Percentiles rank a stretch among this genome's conserved stretches.
phyloP scores from a whole-genome alignment of 2,329 filamentous ascomycete species.

The Arachnomyces sp. region DNA sequence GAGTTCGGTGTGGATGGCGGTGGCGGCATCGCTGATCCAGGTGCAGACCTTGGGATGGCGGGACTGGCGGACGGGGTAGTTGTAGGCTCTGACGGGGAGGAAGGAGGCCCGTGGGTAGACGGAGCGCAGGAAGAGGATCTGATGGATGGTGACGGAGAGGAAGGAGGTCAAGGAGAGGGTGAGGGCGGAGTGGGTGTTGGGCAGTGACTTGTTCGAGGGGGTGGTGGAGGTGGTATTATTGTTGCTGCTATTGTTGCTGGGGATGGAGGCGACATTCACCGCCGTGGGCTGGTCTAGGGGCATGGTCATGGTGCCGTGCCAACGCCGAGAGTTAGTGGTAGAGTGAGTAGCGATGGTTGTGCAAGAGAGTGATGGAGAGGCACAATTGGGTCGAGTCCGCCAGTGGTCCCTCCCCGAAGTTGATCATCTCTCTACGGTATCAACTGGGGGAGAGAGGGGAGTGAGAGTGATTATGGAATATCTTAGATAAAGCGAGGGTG shows the following conservation, averaged over 20 bases:
- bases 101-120: conserved; percentile 75
- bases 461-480: too few relatives aligned
- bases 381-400: too few relatives aligned
- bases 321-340: too few relatives aligned
- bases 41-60: conserved; percentile 77
- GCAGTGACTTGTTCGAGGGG: conserved; percentile 30
- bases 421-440: too few relatives aligned
- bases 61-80: conserved; percentile 74
- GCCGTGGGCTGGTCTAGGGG: too few relatives aligned
- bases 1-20: conserved; percentile 62
- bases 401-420: too few relatives aligned
- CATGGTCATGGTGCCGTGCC: too few relatives aligned
- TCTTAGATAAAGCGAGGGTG: too few relatives aligned
- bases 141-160: conserved; percentile 73
- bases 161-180: conserved; percentile 68
- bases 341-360: conserved; percentile 5
- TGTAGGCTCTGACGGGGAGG: conserved; percentile 69
- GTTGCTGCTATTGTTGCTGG: conserved; percentile 32
- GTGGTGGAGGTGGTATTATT: conserved; percentile 30
- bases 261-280: conserved; percentile 15
- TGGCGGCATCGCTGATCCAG: conserved; percentile 75
- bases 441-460: too few relatives aligned
- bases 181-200: conserved; percentile 49
- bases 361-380: neutral
- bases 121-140: conserved; percentile 70